phyloP scores from a whole-genome alignment of 805 yeast genomes.

The Candida fluviatilis region DNA sequence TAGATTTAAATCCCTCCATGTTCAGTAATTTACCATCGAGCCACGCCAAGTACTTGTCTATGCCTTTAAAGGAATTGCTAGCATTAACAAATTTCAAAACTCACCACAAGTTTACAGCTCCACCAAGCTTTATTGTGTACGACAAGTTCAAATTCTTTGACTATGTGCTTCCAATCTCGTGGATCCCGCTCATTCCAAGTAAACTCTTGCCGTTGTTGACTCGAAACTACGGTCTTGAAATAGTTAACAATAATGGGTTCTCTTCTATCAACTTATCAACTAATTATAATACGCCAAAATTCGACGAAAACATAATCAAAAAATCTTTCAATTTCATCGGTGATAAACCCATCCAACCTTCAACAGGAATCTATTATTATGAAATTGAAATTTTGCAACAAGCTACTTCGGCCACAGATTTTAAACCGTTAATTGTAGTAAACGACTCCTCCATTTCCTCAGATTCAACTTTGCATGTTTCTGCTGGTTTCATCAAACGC shows the following conservation, averaged over 20 bases:
- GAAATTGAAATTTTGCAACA: conserved; percentile 36
- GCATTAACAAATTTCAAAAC: conserved; percentile 15
- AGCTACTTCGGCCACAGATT: conserved; percentile 26
- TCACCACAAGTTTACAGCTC: conserved; percentile 19
- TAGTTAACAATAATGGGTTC: conserved; percentile 25
- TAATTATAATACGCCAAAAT: conserved; percentile 2
- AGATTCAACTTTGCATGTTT: conserved; percentile 26
- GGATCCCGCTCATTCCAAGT: conserved; percentile 35
- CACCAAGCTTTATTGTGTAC: conserved; percentile 24
- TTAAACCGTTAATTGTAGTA: conserved; percentile 28
- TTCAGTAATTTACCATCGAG: conserved; percentile 13
- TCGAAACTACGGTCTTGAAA: conserved; percentile 19
- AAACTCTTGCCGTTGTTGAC: conserved; percentile 19
- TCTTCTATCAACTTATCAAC: conserved; percentile 24
- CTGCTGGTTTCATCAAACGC: conserved; percentile 32
- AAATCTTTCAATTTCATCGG: conserved; percentile 30
- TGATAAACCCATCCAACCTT: conserved; percentile 28
- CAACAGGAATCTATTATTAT: conserved; percentile 37
- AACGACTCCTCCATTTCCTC: conserved; percentile 32
- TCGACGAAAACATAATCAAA: conserved; percentile 4
- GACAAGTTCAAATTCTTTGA: conserved; percentile 19
- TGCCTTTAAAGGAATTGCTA: conserved; percentile 22
- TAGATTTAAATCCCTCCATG: conserved; percentile 7
- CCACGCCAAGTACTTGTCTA: conserved; percentile 17
- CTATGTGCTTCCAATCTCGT: conserved; percentile 33